These are phyloP conservation scores for Dillenia turbinata DNA, from an alignment of 164 flowering plant species.

Conservation along the genomic window DNA sequence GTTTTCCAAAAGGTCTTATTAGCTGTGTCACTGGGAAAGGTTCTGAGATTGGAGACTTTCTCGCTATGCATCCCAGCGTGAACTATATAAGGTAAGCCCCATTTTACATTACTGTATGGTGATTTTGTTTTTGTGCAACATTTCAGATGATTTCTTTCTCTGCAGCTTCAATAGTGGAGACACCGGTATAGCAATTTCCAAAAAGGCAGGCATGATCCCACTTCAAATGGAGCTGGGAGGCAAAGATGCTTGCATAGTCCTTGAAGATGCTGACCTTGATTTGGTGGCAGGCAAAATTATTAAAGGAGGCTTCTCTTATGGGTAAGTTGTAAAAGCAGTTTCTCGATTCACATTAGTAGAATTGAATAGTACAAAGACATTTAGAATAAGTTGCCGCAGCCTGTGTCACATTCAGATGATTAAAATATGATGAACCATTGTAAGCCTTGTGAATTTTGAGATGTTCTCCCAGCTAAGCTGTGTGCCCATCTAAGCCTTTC, in stretches of 20 bases:
- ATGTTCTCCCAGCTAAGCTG: too few species aligned
- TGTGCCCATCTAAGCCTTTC: too few species aligned
- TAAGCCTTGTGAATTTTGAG: too few species aligned
- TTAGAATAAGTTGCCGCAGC: too few species aligned
- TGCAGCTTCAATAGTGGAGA: conserved; percentile 96
- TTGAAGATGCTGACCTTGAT: conserved; percentile 96
- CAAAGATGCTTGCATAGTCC: conserved; percentile 98
- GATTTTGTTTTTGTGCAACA: neutral
- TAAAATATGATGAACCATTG: too few species aligned
- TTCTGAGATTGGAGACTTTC: conserved; percentile 96
- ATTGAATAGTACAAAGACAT: too few species aligned
- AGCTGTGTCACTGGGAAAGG: conserved; percentile 96
- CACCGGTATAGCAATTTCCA: conserved; percentile 91
- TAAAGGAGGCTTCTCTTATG: conserved; percentile 96
- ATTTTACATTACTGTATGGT: neutral
- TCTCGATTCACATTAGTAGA: too few species aligned
- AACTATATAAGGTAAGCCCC: conserved; percentile 77
- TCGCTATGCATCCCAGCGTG: conserved; percentile 95
- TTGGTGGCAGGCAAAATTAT: conserved; percentile 78
- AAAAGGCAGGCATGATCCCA: conserved; percentile 97
- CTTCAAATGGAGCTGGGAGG: conserved; percentile 99
- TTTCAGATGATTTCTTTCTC: neutral
- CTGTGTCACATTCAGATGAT: too few species aligned
- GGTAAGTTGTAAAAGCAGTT: conserved; percentile 29
- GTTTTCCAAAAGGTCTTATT: conserved; percentile 95